Base-by-base conservation (phyloP, 2,329 filamentous ascomycete genomes). In the Fusarium piperis region DNA sequence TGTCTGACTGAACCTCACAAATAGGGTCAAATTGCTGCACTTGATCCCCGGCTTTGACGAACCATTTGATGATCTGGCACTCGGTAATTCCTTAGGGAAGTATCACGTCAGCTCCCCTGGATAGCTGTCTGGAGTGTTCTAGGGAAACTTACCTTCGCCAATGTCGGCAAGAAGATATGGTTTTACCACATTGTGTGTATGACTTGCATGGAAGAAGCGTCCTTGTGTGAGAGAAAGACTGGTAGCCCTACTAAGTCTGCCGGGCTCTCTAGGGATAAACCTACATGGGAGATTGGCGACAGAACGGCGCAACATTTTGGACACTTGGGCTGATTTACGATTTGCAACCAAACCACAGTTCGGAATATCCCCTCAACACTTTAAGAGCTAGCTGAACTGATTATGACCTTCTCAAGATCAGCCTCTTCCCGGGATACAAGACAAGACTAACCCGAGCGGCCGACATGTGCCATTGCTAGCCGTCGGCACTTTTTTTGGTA, bases 1-100 rank as follows among this genome's bases (percentile, higher is more conserved):
- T 69, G 46, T 69, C 67, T 3, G 67, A 69, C 13, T 69, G 67
- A 2, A 69, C 63, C 39, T 69, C 67, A 8, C 67, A 69, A 5
- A 69, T 69, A 3, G 67, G 63, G 23, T 67, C 59, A 26, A 69
- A 69, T 23, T 69, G 26, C 18, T 64, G 32, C 1, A 69, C 59
- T 4, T 53, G 10, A 20, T 69, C 67, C 1, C 67, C 67, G 2
- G 33, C 26, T 2, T 67, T 69, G 2, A 69, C 67, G 12, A 33
- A 26, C 67, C 67, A 69, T 12, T 46, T 55, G 3, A 64, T 58
- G 16, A 69, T 55, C 16, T 63, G 67, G 28, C 67, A 69, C 36
- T 69, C 67, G 0, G 67, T 69, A 4, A 69, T 69, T 13, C 67
- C 67, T 68, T 18, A 9, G 23, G 23, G 23, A 23, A 23, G 13